Evolutionary conservation across 2,329 filamentous ascomycete genomes (phyloP).

Genomic region (Bipolaris oryzae): DNA sequence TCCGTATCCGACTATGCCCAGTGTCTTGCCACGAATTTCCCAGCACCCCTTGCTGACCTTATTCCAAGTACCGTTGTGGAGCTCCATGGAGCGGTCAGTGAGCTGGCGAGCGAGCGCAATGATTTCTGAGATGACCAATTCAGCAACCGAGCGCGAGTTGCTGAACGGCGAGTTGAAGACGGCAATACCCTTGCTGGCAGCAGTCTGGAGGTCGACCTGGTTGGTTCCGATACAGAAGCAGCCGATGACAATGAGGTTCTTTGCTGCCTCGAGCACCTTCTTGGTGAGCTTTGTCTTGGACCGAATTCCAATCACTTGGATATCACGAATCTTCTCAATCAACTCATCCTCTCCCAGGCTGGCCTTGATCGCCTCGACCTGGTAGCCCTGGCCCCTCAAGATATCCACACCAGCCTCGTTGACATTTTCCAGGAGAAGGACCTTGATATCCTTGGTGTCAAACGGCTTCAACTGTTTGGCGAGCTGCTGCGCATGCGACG

Average conservation of each 20-base stretch:
- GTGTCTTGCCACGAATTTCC: slow-evolving; percentile 97
- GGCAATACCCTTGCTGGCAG: slow-evolving; percentile 83
- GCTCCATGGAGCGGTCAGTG: slow-evolving; percentile 88
- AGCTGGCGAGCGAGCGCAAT: slow-evolving; percentile 91
- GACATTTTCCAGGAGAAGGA: slow-evolving; percentile 92
- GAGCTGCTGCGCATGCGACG: slow-evolving; percentile 43
- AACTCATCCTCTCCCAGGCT: slow-evolving; percentile 91
- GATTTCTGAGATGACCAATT: slow-evolving; percentile 93
- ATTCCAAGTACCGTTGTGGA: slow-evolving; percentile 96
- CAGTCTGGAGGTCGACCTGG: slow-evolving; percentile 85
- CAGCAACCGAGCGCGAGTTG: slow-evolving; percentile 95
- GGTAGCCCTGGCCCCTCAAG: slow-evolving; percentile 84
- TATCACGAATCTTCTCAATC: slow-evolving; percentile 96
- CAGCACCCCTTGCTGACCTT: slow-evolving; percentile 97
- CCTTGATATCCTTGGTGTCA: slow-evolving; percentile 94
- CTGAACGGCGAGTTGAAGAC: slow-evolving; percentile 99
- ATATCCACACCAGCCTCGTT: slow-evolving; percentile 89
- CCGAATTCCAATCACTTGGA: slow-evolving; percentile 96
- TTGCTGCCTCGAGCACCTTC: slow-evolving; percentile 83
- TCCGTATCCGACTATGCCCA: slow-evolving; percentile 95
- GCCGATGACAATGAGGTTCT: slow-evolving; percentile 92
- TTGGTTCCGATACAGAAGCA: slow-evolving; percentile 99
- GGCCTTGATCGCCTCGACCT: slow-evolving; percentile 89
- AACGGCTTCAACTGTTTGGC: slow-evolving; percentile 91
- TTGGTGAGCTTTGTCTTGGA: slow-evolving; percentile 95